These are phyloP conservation scores for Chrysosporium queenslandicum DNA, from an alignment of 2,329 filamentous ascomycete species.

Conservation along the genomic window DNA sequence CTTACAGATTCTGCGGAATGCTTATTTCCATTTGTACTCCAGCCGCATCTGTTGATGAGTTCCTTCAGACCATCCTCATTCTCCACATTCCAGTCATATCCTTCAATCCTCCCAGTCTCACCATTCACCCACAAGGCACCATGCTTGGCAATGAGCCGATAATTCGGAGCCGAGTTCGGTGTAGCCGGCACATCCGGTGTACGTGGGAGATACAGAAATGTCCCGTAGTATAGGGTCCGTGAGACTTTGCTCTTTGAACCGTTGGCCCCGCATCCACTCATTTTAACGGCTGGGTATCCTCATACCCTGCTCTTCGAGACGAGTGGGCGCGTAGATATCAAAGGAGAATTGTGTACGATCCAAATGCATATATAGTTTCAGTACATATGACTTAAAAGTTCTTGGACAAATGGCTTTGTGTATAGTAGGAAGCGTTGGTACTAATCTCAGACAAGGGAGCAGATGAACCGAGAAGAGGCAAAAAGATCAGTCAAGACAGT, in stretches of 20 bases:
- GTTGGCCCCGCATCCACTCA: background rate
- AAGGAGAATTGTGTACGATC: background rate
- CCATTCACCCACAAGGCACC: slow-evolving; percentile 31
- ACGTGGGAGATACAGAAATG: slow-evolving; percentile 50
- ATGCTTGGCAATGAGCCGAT: slow-evolving; percentile 46
- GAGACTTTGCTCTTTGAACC: background rate
- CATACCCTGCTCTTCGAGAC: background rate
- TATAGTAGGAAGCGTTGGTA: too few relatives aligned
- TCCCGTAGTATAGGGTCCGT: slow-evolving; percentile 46
- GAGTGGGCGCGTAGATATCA: background rate
- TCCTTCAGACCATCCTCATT: slow-evolving; percentile 21
- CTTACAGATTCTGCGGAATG: slow-evolving; percentile 18
- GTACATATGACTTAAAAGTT: too few relatives aligned
- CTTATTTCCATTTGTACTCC: slow-evolving; percentile 20
- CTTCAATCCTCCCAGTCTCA: slow-evolving; percentile 27
- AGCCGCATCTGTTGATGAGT: slow-evolving; percentile 28
- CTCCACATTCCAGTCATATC: slow-evolving; percentile 27
- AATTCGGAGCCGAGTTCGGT: slow-evolving; percentile 39
- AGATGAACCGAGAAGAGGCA: too few relatives aligned
- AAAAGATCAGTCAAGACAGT: too few relatives aligned
- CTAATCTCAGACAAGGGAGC: too few relatives aligned
- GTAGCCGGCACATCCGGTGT: slow-evolving; percentile 42
- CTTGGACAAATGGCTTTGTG: too few relatives aligned
- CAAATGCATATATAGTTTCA: too few relatives aligned
- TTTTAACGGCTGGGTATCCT: background rate